Base-by-base conservation (phyloP, 345 rosid species). In the Laguncularia racemosa region DNA sequence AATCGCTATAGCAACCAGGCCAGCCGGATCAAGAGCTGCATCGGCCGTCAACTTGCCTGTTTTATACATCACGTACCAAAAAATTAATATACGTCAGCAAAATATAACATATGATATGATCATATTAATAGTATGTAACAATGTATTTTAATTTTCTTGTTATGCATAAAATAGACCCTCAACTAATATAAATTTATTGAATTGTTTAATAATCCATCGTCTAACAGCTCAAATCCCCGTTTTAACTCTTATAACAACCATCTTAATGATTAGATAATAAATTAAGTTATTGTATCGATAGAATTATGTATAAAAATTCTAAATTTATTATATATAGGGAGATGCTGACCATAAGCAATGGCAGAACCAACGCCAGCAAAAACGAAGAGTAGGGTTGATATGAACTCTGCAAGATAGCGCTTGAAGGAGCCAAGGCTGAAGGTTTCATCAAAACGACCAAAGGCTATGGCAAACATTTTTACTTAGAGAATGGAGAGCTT, bases 351-450 rank as follows among this genome's bases (percentile, higher is more conserved):
- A 56, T 77, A 91, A 67, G 96, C 96, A 11, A 91, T 85, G 81
- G 91, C 95, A 13, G 96, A 91, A 53, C 97, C 96, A 69, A 89
- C 96, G 13, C 96, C 96, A 33, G 95, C 95, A 55, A 89, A 89
- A 67, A 89, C 97, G 56, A 91, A 91, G 84, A 91, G 78, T 71
- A 91, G 68, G 58, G 98, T 91, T 18, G 96, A 91, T 75, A 91
- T 91, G 59, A 91, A 88, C 78, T 91, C 98, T 20, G 98, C 88
- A 14, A 91, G 83, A 60, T 91, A 85, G 53, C 96, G 89, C 63
- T 74, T 91, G 55, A 91, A 43, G 50, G 98, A 80, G 56, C 82
- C 88, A 54, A 84, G 65, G 65, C 96, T 86, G 67, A 88, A 91
- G 3, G 96, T 79, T 69, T 91, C 96, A 60, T 74, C 90, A 28